Evolutionary conservation across 345 rosid genomes (phyloP).

Genomic region (Moricandia moricandioides): DNA sequence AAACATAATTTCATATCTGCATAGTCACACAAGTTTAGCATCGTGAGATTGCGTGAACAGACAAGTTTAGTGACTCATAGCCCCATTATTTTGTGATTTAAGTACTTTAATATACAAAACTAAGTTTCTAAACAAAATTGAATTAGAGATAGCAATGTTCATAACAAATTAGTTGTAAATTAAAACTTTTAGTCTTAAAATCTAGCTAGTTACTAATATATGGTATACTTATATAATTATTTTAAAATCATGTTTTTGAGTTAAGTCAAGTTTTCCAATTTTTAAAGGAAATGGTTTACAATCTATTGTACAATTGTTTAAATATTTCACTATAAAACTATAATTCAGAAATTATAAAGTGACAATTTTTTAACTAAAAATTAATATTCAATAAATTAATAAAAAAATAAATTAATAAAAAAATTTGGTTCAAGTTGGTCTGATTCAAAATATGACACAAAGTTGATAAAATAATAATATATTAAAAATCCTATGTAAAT

Average conservation of each 20-base stretch:
- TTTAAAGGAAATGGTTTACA: too few relatives aligned
- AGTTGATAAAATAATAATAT: too few relatives aligned
- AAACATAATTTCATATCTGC: too few relatives aligned
- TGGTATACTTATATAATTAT: background rate
- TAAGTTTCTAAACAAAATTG: background rate
- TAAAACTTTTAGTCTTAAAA: background rate
- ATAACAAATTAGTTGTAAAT: background rate
- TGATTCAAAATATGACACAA: too few relatives aligned
- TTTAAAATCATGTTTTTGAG: background rate
- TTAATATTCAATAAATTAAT: too few relatives aligned
- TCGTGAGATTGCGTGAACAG: too few relatives aligned
- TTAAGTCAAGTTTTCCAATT: background rate
- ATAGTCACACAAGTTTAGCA: too few relatives aligned
- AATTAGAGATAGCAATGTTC: background rate
- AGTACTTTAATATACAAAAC: background rate
- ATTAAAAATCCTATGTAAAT: too few relatives aligned
- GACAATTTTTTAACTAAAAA: too few relatives aligned
- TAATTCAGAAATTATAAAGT: background rate
- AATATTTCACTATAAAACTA: background rate
- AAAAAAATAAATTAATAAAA: too few relatives aligned
- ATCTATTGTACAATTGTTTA: background rate
- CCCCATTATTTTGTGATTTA: background rate
- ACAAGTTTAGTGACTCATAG: too few relatives aligned
- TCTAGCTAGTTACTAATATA: background rate
- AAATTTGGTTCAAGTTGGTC: too few relatives aligned